phyloP scores from a whole-genome alignment of 148 eudicot species.

The Simmondsia chinensis region DNA sequence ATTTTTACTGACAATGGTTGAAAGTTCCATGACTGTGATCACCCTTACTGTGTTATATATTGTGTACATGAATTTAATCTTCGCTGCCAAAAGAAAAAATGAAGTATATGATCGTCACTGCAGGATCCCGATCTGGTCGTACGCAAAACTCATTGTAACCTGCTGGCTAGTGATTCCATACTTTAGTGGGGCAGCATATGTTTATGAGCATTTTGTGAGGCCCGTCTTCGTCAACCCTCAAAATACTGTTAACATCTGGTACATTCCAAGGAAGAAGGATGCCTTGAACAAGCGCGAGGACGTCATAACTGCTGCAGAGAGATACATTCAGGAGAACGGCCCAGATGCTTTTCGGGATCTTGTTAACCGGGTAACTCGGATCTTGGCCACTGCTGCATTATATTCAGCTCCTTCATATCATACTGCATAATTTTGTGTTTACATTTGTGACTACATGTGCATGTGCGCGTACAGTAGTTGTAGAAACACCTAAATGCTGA shows the following conservation, averaged over 20 bases:
- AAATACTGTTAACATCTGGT: constrained; percentile 52
- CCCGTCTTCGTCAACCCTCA: constrained; percentile 47
- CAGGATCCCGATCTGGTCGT: constrained; percentile 95
- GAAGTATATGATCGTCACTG: no score
- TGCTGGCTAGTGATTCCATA: constrained; percentile 97
- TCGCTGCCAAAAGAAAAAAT: no score
- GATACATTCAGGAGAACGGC: constrained; percentile 66
- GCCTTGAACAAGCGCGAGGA: constrained; percentile 53
- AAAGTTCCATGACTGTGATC: no score
- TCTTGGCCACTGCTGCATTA: no score
- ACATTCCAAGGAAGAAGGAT: constrained; percentile 57
- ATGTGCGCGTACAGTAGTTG: no score
- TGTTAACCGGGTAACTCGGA: constrained; percentile 39
- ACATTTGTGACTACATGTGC: neutral
- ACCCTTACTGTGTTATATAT: no score
- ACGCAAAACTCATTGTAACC: constrained; percentile 59
- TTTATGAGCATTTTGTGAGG: constrained; percentile 76
- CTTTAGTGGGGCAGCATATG: constrained; percentile 94
- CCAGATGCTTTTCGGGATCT: constrained; percentile 54
- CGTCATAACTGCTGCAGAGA: constrained; percentile 70
- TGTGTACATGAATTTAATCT: no score
- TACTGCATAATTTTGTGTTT: neutral
- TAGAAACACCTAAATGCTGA: no score
- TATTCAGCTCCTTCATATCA: neutral
- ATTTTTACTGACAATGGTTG: no score